Evolutionary conservation across 179 eudicot genomes (phyloP), one percentile per base, ranked within the genome.

Genomic region (Sideroxylon spinosum): DNA sequence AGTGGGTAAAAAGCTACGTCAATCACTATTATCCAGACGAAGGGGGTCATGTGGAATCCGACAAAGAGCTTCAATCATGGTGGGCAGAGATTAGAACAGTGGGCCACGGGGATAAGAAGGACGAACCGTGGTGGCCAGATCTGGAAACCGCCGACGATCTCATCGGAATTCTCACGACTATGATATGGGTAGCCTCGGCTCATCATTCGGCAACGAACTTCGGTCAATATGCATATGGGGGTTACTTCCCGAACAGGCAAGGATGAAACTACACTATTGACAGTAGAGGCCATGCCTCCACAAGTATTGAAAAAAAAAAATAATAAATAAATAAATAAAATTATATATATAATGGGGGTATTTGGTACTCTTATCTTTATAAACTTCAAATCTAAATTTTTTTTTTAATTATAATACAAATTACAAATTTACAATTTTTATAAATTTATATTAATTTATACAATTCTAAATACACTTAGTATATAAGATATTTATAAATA

Each of bases 201-300:
- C 93, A 91, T 74, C 97, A 92, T 73, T 89, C 93, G 0, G 89
- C 97, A 0, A 92, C 89, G 12, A 91, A 93, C 84, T 93, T 93
- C 22, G 90, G 93, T 3, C 92, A 93, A 32, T 93, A 91, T n/a
- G 82, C 82, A 9, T 90, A 61, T 17, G 97, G 77, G 4, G 97
- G 90, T 29, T 93, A 88, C 28, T 85, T 91, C 66, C 97, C 93
- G 0, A 93, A 90, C 64, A 81, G 93, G 79, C 91, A 37, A 37
- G 44, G 44, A 37, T 37, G 2, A 6, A 37, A 37, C n/a, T n/a
- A n/a, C n/a, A n/a, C n/a, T n/a, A n/a, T n/a, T n/a, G n/a, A n/a
- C n/a, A n/a, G n/a, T n/a, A n/a, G n/a, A n/a, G n/a, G n/a, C n/a
- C n/a, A n/a, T n/a, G n/a, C n/a, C n/a, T n/a, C n/a, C n/a, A n/a